These are phyloP conservation scores for Metschnikowia picachoensis DNA, from an alignment of 805 yeast species.

Conservation along the genomic window DNA sequence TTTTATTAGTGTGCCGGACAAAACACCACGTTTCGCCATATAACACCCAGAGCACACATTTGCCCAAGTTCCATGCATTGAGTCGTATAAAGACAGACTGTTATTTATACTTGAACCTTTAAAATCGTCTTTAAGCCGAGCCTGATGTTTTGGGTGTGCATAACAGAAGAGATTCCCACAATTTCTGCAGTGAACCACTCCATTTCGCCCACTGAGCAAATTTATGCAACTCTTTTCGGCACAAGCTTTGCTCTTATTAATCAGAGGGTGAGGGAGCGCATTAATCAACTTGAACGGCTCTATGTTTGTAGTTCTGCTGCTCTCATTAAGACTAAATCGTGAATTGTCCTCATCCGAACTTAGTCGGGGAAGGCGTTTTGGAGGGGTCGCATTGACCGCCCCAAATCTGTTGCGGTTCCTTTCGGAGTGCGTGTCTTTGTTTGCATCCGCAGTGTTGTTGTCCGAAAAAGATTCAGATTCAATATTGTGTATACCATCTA, in stretches of 20 bases:
- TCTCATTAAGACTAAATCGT: slow-evolving; percentile 33
- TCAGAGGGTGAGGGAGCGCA: too few relatives aligned
- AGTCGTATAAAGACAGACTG: slow-evolving; percentile 24
- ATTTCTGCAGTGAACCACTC: slow-evolving; percentile 64
- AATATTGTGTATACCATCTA: slow-evolving; percentile 58
- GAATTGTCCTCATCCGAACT: slow-evolving; percentile 47
- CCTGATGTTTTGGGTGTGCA: slow-evolving; percentile 53
- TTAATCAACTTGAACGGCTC: too few relatives aligned
- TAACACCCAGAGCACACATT: slow-evolving; percentile 68
- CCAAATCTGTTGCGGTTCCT: not conserved
- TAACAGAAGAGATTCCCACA: slow-evolving; percentile 75
- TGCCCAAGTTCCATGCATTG: slow-evolving; percentile 52
- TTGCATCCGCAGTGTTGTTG: not conserved
- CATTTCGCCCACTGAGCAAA: slow-evolving; percentile 47
- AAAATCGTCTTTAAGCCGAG: slow-evolving; percentile 48
- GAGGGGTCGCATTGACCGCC: slow-evolving; percentile 18
- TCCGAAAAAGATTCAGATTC: not conserved
- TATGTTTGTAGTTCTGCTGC: not conserved
- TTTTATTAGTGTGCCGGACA: slow-evolving; percentile 38
- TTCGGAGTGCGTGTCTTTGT: not conserved
- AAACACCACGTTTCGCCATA: slow-evolving; percentile 48
- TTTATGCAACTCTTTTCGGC: slow-evolving; percentile 38
- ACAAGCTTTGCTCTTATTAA: slow-evolving; percentile 35
- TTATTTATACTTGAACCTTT: slow-evolving; percentile 35
- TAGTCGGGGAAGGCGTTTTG: slow-evolving; percentile 37